Evolutionary conservation across 2,329 filamentous ascomycete genomes (phyloP), one percentile per base, ranked within the genome.

Genomic region (Penicillium sp.): DNA sequence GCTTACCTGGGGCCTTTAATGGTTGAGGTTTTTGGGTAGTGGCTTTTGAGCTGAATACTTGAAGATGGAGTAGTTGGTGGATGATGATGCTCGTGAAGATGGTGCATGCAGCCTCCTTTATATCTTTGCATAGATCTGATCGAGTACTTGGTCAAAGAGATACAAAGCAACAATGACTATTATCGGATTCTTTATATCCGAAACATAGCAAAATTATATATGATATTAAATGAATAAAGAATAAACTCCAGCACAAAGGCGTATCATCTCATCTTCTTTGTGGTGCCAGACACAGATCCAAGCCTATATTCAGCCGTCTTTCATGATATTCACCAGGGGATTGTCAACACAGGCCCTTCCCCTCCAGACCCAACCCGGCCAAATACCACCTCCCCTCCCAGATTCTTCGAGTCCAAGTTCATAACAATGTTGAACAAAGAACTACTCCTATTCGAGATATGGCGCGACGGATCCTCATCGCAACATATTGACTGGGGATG

Each of bases 401-500:
- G 47, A 35, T 63, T 55, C 15, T 54, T 47, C 5, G 65, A 56
- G 12, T 66, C 59, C 45, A 74, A 56, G 35, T 67, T 62, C 68
- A 72, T 74, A 23, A 73, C 63, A 38, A 75, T 75, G 27, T 72
- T 72, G 48, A 74, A 75, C 32, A 74, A 58, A 8, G 72, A 68
- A 42, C 62, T 70, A 31, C 62, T 69, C 9, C 69, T 65, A 12
- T 59, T 65, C 13, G 67, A 65, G 6, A 64, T 59, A 37, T 68
- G 64, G 1, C 59, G 60, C 6, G 45, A 50, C 4, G 62, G 58
- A 55, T 73, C 68, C 37, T 71, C 67, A 16, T 66, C 58, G 16
- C 68, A 67, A 48, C 70, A 74, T 38, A 76, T 75, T 1, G 72
- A 65, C 52, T 70, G 65, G 1, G 71, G 70, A 1, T 65, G 60